These are phyloP conservation scores for Capsella bursapastoris DNA, from an alignment of 345 rosid genomes.

Conservation along the genomic window DNA sequence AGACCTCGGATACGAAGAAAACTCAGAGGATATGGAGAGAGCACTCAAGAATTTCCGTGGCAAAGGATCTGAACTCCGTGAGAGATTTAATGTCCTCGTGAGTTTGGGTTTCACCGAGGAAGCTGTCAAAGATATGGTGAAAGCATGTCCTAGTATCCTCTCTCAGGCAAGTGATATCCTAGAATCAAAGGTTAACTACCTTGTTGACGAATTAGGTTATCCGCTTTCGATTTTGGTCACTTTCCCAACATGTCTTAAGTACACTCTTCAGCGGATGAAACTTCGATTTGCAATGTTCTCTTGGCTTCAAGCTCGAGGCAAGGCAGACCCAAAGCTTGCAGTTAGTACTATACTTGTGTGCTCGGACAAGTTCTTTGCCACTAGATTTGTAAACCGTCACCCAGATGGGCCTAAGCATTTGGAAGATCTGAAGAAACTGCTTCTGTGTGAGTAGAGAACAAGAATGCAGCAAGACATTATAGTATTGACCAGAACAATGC, in stretches of 20 bases:
- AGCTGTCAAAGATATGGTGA: conserved; percentile 63
- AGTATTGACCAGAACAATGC: not conserved
- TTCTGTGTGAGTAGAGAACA: conserved; percentile 15
- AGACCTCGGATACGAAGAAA: conserved; percentile 58
- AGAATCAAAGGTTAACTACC: conserved; percentile 60
- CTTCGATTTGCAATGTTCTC: conserved; percentile 64
- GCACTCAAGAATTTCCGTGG: conserved; percentile 68
- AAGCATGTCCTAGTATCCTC: conserved; percentile 63
- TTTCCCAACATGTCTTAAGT: conserved; percentile 68
- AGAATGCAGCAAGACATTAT: conserved; percentile 23
- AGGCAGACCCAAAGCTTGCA: conserved; percentile 43
- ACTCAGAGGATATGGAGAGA: conserved; percentile 47
- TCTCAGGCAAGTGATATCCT: conserved; percentile 53
- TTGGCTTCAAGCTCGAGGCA: conserved; percentile 67
- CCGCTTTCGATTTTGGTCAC: conserved; percentile 52
- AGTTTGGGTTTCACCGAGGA: conserved; percentile 60
- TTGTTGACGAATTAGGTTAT: conserved; percentile 59
- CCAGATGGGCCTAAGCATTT: conserved; percentile 63
- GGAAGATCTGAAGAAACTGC: conserved; percentile 54
- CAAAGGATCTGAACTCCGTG: conserved; percentile 61
- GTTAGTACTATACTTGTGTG: conserved; percentile 56
- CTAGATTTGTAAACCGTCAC: conserved; percentile 55
- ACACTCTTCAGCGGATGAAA: conserved; percentile 56
- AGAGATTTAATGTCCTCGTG: conserved; percentile 68
- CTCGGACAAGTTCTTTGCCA: conserved; percentile 50